Percentiles rank a stretch among this genome's conserved stretches.
phyloP scores from a whole-genome alignment of 495 filamentous ascomycete genomes.

The Xylaria bambusicola region DNA sequence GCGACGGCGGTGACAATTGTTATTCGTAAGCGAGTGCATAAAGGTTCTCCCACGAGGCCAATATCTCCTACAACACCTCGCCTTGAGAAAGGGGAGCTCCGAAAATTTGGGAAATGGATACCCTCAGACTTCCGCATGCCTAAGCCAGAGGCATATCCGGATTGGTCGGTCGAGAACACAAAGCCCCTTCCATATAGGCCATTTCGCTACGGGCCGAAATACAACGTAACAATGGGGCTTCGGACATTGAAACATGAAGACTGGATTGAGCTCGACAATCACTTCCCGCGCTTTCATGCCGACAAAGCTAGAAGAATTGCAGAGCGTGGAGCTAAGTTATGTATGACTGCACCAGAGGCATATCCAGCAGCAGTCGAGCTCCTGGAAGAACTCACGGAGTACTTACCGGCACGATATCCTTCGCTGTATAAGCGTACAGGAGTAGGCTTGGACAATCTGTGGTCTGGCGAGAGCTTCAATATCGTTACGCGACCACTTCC shows the following conservation, averaged over 20 bases:
- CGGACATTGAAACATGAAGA: conserved; percentile 75
- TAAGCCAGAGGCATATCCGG: conserved; percentile 62
- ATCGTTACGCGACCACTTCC: conserved; percentile 63
- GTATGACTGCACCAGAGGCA: conserved; percentile 70
- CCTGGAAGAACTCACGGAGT: conserved; percentile 71
- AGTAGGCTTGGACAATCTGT: conserved; percentile 68
- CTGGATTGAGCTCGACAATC: conserved; percentile 90
- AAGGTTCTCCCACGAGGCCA: conserved; percentile 15
- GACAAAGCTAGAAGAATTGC: conserved; percentile 70
- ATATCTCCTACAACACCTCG: conserved; percentile 25
- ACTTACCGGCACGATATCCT: conserved; percentile 82
- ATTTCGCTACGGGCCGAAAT: conserved; percentile 74
- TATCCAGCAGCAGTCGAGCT: conserved; percentile 78
- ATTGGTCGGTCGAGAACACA: conserved; percentile 70
- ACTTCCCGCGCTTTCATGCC: conserved; percentile 74
- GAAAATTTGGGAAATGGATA: conserved; percentile 61
- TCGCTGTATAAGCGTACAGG: conserved; percentile 65
- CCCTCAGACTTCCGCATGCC: conserved; percentile 71
- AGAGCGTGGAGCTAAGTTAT: conserved; percentile 72
- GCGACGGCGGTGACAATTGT: conserved; percentile 18
- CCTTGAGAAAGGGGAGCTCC: conserved; percentile 21
- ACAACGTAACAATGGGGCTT: conserved; percentile 81
- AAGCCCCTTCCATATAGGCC: conserved; percentile 84
- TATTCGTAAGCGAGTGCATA: conserved; percentile 20
- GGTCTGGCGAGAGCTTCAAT: conserved; percentile 74